Evolutionary conservation across 2,329 filamentous ascomycete species (phyloP).

Genomic region (Monosporascus cannonballus): DNA sequence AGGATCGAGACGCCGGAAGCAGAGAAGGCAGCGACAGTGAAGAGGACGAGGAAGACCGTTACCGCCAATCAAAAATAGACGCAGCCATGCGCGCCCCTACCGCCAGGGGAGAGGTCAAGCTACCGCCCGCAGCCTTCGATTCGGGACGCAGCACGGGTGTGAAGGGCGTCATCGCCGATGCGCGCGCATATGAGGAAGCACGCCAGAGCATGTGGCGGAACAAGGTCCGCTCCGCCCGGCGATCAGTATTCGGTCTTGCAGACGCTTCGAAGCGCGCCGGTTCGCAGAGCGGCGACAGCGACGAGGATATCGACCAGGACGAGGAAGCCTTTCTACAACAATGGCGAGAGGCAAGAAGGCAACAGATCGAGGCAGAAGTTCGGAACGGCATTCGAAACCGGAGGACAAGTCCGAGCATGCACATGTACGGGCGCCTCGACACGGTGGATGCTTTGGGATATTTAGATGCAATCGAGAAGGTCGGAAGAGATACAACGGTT

Average conservation of each 20-base stretch:
- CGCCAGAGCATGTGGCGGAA: slow-evolving; percentile 49
- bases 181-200: slow-evolving; percentile 68
- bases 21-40: slow-evolving; percentile 39
- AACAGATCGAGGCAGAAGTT: slow-evolving; percentile 65
- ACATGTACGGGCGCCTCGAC: slow-evolving; percentile 73
- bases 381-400: slow-evolving; percentile 51
- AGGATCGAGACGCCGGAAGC: slow-evolving; percentile 46
- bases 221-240: slow-evolving; percentile 45
- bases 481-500: slow-evolving; percentile 71
- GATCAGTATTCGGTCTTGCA: slow-evolving; percentile 48
- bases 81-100: slow-evolving; percentile 60
- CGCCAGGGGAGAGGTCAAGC: slow-evolving; percentile 45
- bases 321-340: slow-evolving; percentile 77
- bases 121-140: slow-evolving; percentile 58
- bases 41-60: slow-evolving; percentile 49
- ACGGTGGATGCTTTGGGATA: slow-evolving; percentile 87
- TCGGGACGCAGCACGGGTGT: slow-evolving; percentile 70
- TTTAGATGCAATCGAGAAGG: slow-evolving; percentile 93
- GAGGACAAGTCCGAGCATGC: slow-evolving; percentile 68
- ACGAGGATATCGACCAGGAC: slow-evolving; percentile 48
- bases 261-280: slow-evolving; percentile 22
- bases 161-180: slow-evolving; percentile 83
- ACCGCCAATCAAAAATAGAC: slow-evolving; percentile 51
- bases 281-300: slow-evolving; percentile 34
- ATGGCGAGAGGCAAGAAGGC: slow-evolving; percentile 77